Base-by-base conservation (phyloP, 306 rosid species). In the Clitoria ternatea region DNA sequence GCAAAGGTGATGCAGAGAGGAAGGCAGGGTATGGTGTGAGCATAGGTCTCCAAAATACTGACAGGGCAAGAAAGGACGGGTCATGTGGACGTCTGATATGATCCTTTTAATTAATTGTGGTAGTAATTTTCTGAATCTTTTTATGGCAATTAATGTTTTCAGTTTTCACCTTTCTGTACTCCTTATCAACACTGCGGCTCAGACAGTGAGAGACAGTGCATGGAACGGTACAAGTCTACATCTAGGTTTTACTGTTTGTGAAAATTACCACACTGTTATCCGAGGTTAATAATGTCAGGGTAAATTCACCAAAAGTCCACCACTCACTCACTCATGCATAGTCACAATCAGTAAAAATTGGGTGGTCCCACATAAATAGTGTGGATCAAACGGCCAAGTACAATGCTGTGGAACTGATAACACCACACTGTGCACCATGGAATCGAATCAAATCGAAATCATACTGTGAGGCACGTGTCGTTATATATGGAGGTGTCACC, bases 21-120 rank as follows among this genome's bases (percentile, higher is more conserved):
- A 55, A 55, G 22, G 6, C 1, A 29, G 62, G 62, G 40, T 12
- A 53, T 13, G 61, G n/a, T n/a, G n/a, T n/a, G n/a, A n/a, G 40
- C 72, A 5, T 78, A 45, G 83, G 85, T 70, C 85, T 81, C 79
- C 77, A 27, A 84, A 78, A 71, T 4, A 78, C 88, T 75, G 83
- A 81, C 80, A 84, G 5, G 33, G 9, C 17, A 35, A 67, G 75
- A 78, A 75, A 61, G 81, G 82, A 78, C 75, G 71, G 77, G 80
- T 54, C 85, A 74, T 74, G 81, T 77, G 74, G 40, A 63, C 69
- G 84, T 77, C 67, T 57, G 70, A 57, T 68, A 36, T 14, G 54
- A 61, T 36, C 10, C 22, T 48, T 74, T 75, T 82, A 19, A n/a
- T n/a, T n/a, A 23, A 26, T 3, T 18, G 49, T 5, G 40, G 39